These are phyloP conservation scores for Penicillium frequentans DNA, from an alignment of 2,329 filamentous ascomycete genomes.

Conservation along the genomic window DNA sequence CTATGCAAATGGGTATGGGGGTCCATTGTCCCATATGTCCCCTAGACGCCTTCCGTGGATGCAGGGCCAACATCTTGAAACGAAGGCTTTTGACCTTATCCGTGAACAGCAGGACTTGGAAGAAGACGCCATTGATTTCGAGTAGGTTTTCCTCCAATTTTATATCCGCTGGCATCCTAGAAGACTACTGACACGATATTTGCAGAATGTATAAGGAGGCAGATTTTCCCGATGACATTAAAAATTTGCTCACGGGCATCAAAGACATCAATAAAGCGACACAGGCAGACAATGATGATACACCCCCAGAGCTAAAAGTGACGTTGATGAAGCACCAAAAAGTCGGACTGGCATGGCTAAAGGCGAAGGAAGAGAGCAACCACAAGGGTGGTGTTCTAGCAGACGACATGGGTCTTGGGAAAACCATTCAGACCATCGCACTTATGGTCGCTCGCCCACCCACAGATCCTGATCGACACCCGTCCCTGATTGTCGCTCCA, in stretches of 20 bases:
- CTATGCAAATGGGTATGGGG: neutral
- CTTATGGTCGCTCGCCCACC: constrained; percentile 71
- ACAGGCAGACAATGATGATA: constrained; percentile 63
- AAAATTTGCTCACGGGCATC: constrained; percentile 70
- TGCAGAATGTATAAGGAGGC: constrained; percentile 29
- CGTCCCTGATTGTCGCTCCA: constrained; percentile 80
- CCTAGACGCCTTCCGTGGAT: constrained; percentile 12
- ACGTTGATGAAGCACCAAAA: constrained; percentile 80
- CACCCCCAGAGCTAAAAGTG: constrained; percentile 67
- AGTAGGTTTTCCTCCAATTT: neutral
- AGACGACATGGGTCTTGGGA: constrained; percentile 81
- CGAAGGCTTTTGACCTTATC: constrained; percentile 8
- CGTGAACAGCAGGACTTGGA: constrained; percentile 11
- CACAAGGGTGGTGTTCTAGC: constrained; percentile 76
- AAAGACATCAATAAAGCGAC: constrained; percentile 68
- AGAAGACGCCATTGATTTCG: constrained; percentile 8
- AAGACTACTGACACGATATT: constrained; percentile 7
- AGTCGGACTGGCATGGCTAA: constrained; percentile 74
- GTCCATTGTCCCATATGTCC: neutral
- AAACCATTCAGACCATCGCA: constrained; percentile 79
- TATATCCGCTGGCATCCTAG: neutral
- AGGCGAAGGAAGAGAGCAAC: constrained; percentile 67
- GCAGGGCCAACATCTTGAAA: neutral
- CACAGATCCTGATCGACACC: constrained; percentile 59
- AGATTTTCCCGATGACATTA: constrained; percentile 65